These are phyloP conservation scores for Rhodotorula diobovata DNA, from an alignment of 768 basidiomycete species.

Conservation along the genomic window DNA sequence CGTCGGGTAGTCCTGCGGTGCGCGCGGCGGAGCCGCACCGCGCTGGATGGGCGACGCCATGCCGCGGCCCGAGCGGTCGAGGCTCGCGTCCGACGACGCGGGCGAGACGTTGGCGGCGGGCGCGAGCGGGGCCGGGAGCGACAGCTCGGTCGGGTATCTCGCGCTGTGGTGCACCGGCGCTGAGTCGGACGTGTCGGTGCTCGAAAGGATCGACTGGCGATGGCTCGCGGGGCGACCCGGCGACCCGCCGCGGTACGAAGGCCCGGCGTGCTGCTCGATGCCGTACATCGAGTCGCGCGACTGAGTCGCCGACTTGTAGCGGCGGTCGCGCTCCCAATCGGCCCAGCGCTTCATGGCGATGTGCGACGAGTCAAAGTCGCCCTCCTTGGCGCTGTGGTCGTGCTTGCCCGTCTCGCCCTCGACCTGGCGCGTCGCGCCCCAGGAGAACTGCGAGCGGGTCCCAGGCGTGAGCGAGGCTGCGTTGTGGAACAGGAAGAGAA, in stretches of 20 bases:
- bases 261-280: constrained; percentile 45
- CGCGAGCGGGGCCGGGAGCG: constrained; percentile 47
- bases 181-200: constrained; percentile 45
- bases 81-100: constrained; percentile 16
- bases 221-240: constrained; percentile 48
- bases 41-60: neutral
- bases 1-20: constrained; percentile 38
- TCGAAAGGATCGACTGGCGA: constrained; percentile 67
- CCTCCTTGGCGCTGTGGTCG: constrained; percentile 85
- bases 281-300: constrained; percentile 75
- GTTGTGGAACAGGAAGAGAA: neutral
- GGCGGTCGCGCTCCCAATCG: constrained; percentile 91
- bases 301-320: constrained; percentile 50
- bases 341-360: constrained; percentile 99
- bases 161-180: constrained; percentile 6
- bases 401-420: constrained; percentile 62
- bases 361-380: constrained; percentile 90
- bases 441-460: constrained; percentile 54
- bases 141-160: constrained; percentile 17
- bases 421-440: constrained; percentile 86
- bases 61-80: constrained; percentile 10
- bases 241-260: constrained; percentile 45
- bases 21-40: constrained; percentile 1
- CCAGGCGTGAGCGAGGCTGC: neutral
- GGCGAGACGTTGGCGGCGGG: constrained; percentile 18